These are phyloP conservation scores for Gossypium rotundifolium DNA, from an alignment of 345 rosid genomes.

Conservation along the genomic window DNA sequence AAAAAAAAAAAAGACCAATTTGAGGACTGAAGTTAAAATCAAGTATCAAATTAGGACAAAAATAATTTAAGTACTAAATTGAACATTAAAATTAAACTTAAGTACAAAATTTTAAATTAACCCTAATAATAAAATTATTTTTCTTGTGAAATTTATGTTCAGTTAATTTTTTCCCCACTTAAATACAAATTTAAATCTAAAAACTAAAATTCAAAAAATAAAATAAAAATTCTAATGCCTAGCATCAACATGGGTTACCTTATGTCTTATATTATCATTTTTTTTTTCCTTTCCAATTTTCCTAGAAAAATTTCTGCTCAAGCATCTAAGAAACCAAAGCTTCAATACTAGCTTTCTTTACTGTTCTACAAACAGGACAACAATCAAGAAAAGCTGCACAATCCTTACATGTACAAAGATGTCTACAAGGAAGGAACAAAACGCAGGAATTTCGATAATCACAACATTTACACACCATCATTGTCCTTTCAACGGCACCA, in stretches of 20 bases:
- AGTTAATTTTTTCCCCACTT: neutral
- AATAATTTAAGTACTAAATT: too few species aligned
- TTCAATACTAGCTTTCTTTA: constrained; percentile 68
- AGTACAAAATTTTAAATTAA: too few species aligned
- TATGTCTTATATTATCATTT: too few species aligned
- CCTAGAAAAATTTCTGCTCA: constrained; percentile 21
- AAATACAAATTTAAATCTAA: neutral
- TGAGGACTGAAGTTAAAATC: too few species aligned
- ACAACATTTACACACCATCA: constrained; percentile 46
- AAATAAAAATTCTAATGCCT: neutral
- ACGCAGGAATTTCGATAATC: constrained; percentile 46
- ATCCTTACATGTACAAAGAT: constrained; percentile 63
- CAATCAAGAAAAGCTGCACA: constrained; percentile 52
- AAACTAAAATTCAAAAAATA: neutral
- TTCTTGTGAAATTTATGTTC: constrained; percentile 16
- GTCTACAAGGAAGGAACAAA: constrained; percentile 90
- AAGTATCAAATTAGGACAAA: too few species aligned
- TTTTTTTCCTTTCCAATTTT: neutral
- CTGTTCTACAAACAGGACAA: constrained; percentile 67
- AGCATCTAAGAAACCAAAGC: constrained; percentile 41
- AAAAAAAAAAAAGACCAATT: too few species aligned
- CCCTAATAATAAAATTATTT: neutral
- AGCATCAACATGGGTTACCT: neutral
- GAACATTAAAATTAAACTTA: too few species aligned
- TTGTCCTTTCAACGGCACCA: neutral